Evolutionary conservation across 306 rosid genomes (phyloP), one percentile per base, ranked within the genome.

Genomic region (Dryas alaskensis): DNA sequence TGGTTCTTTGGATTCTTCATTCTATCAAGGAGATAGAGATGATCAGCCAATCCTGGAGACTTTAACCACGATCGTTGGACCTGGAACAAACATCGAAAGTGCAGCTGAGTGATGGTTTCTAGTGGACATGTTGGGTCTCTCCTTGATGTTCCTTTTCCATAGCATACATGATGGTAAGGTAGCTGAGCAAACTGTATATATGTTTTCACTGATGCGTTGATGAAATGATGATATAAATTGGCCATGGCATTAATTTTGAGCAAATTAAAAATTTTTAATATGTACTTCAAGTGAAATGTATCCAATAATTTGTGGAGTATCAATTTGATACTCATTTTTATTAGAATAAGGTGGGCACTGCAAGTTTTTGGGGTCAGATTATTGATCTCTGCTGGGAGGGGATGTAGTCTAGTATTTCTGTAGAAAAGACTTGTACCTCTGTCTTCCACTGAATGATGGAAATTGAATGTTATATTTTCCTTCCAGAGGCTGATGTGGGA

Each of bases 201-300:
- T 9, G 10, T 75, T 54, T 51, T 54, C 31, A 40, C n/a, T 11
- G 43, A 19, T 50, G 70, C 22, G 13, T 53, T 42, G 54, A 49
- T 74, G 53, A 51, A 42, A 53, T 73, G 40, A 51, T 37, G 77
- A 63, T 63, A 46, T 17, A 42, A 58, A 19, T 39, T 69, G 6
- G 39, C 59, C 62, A 13, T 49, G 61, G 62, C 31, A 42, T 51
- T 42, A 51, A n/a, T 14, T 10, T 19, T 19, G 10, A 22, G 64
- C 17, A 64, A 43, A 42, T 43, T 48, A 13, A 8, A 74, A 10
- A 27, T 37, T 61, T 53, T 11, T 14, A 6, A 37, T 50, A 4
- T 22, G 50, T 63, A 63, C 59, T 6, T 3, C 37, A 0, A 25
- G 5, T 59, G 55, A 2, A 47, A 48, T 27, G 58, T 67, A 14